A percentile compares a stretch with the other conserved stretches of the same genome.
phyloP scores from a whole-genome alignment of 208 protist genomes.

The Leishmania major region DNA sequence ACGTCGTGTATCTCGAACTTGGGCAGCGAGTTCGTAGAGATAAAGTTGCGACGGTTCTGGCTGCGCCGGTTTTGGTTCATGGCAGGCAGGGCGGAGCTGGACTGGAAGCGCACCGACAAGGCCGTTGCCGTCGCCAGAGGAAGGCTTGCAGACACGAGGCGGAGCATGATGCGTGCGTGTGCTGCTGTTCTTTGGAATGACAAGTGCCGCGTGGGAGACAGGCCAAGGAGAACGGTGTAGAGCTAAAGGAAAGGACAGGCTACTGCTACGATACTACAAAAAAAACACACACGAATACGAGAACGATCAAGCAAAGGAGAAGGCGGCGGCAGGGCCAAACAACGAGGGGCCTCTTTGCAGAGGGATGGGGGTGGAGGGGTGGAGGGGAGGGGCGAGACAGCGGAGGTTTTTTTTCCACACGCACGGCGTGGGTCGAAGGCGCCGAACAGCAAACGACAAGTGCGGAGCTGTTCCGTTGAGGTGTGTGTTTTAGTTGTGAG shows the following conservation, averaged over 20 bases:
- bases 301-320: slow-evolving; percentile 4
- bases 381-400: neutral
- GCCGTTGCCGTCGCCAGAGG: slow-evolving; percentile 9
- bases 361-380: neutral
- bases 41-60: slow-evolving; percentile 4
- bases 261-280: slow-evolving; percentile 1
- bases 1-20: slow-evolving; percentile 90
- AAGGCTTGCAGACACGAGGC: slow-evolving; percentile 27
- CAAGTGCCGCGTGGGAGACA: neutral
- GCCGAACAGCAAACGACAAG: neutral
- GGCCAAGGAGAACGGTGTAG: neutral
- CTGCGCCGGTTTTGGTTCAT: neutral
- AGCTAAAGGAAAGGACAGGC: neutral
- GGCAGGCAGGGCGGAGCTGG: slow-evolving; percentile 10
- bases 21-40: slow-evolving; percentile 44
- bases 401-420: neutral
- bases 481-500: neutral
- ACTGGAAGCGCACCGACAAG: slow-evolving; percentile 24
- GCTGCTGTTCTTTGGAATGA: neutral
- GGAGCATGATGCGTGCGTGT: slow-evolving; percentile 35
- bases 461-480: neutral
- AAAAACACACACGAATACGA: neutral
- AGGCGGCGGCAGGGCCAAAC: neutral
- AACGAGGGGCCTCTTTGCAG: neutral
- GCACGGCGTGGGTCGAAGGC: neutral